These are phyloP conservation scores for Boletus subcaerulescens DNA, from an alignment of 768 basidiomycete species.

Conservation along the genomic window DNA sequence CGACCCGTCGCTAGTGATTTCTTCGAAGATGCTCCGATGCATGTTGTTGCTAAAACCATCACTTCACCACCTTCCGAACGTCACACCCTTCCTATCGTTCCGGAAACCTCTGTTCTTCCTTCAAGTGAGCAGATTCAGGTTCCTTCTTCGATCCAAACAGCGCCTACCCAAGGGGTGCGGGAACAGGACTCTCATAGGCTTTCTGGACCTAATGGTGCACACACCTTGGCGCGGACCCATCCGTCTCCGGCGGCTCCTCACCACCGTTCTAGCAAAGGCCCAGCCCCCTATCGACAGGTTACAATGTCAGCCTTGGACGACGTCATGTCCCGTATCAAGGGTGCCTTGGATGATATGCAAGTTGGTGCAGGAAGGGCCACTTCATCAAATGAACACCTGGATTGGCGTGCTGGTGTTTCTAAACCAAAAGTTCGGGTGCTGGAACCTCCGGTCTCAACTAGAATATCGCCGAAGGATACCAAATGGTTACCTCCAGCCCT, in stretches of 20 bases:
- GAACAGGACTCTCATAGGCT: conserved; percentile 19
- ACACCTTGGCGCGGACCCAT: conserved; percentile 15
- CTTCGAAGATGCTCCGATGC: conserved; percentile 50
- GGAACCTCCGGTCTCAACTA: conserved; percentile 12
- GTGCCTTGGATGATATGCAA: conserved; percentile 70
- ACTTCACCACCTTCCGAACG: conserved; percentile 18
- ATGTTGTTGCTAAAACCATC: conserved; percentile 38
- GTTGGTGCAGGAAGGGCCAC: conserved; percentile 34
- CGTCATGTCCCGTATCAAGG: conserved; percentile 83
- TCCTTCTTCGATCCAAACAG: neutral
- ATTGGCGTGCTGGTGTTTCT: conserved; percentile 19
- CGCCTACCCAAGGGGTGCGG: conserved; percentile 12
- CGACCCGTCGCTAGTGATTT: conserved; percentile 69
- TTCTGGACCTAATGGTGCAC: conserved; percentile 18
- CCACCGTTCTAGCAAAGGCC: conserved; percentile 23
- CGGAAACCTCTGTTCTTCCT: conserved; percentile 10
- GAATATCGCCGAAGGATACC: conserved; percentile 33
- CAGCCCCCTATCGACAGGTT: conserved; percentile 41
- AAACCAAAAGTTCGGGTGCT: conserved; percentile 22
- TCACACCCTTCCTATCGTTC: conserved; percentile 11
- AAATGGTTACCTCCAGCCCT: conserved; percentile 61
- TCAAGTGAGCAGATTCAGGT: conserved; percentile 9
- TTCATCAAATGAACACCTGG: conserved; percentile 17
- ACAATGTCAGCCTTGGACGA: conserved; percentile 77
- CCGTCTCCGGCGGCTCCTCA: conserved; percentile 13